Evolutionary conservation across 1,284 basidiomycete genomes (phyloP).

Genomic region (Moesziomyces sp.): DNA sequence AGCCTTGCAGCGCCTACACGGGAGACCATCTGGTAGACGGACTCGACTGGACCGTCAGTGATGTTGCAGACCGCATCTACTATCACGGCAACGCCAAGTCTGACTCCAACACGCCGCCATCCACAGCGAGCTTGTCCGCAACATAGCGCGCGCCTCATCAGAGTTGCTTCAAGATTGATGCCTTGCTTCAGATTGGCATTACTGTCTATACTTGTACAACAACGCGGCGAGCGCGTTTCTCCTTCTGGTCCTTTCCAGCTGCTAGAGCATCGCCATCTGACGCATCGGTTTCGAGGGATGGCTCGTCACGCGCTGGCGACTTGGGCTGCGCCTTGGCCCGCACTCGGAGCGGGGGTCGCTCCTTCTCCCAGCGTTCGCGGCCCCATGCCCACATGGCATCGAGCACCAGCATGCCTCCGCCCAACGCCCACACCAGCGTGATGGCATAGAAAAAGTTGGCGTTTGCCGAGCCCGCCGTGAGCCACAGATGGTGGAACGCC

Average conservation of each 20-base stretch:
- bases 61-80: slow-evolving; percentile 74
- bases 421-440: slow-evolving; percentile 90
- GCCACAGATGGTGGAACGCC: slow-evolving; percentile 91
- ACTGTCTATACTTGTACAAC: slow-evolving; percentile 37
- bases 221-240: slow-evolving; percentile 15
- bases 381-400: slow-evolving; percentile 80
- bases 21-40: slow-evolving; percentile 85
- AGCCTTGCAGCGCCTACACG: slow-evolving; percentile 90
- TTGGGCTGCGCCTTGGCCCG: neutral
- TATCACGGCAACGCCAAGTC: slow-evolving; percentile 46
- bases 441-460: slow-evolving; percentile 98
- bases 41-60: slow-evolving; percentile 92
- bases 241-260: slow-evolving; percentile 7
- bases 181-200: neutral
- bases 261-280: neutral
- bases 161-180: too few species aligned
- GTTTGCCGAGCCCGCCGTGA: slow-evolving; percentile 90
- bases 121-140: neutral
- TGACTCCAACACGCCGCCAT: neutral
- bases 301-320: slow-evolving; percentile 8
- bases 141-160: neutral
- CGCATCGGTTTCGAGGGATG: slow-evolving; percentile 10
- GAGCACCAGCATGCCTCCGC: slow-evolving; percentile 82
- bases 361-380: slow-evolving; percentile 56
- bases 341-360: slow-evolving; percentile 39